A percentile compares a stretch with the other conserved stretches of the same genome.
These are phyloP conservation scores for Nemania sp. DNA, from an alignment of 2,329 filamentous ascomycete species.

Conservation along the genomic window DNA sequence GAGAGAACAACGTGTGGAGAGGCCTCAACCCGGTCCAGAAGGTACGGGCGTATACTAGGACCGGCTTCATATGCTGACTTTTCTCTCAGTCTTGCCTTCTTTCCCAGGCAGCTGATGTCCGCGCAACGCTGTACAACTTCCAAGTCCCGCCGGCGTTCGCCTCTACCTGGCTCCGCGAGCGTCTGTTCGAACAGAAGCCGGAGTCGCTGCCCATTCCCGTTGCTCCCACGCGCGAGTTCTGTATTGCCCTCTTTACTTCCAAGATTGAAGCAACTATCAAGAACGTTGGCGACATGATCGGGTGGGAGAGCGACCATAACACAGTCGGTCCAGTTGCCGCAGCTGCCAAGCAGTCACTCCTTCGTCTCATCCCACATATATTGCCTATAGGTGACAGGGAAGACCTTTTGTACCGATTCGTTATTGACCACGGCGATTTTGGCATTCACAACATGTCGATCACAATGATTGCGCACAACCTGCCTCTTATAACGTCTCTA, in stretches of 20 bases:
- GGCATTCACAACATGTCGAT: not conserved
- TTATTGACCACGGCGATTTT: not conserved
- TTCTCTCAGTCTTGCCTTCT: slow-evolving; percentile 5
- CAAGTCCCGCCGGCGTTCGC: not conserved
- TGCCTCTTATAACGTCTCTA: not conserved
- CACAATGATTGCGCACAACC: not conserved
- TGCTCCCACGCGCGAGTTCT: slow-evolving; percentile 3
- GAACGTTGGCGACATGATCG: slow-evolving; percentile 1
- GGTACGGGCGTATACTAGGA: not conserved
- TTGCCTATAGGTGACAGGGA: not conserved
- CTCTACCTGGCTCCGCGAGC: not conserved
- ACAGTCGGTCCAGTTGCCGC: slow-evolving; percentile 3
- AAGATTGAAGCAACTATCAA: slow-evolving; percentile 3
- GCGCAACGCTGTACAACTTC: slow-evolving; percentile 3
- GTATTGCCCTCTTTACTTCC: not conserved
- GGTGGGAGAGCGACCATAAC: slow-evolving; percentile 1
- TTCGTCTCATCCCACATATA: not conserved
- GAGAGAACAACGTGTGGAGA: not conserved
- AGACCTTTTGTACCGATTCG: not conserved
- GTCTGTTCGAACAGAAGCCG: not conserved
- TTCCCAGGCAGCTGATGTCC: not conserved
- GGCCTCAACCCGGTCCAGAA: not conserved
- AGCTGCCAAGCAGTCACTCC: slow-evolving; percentile 1
- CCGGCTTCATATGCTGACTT: no score
- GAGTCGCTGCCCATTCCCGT: slow-evolving; percentile 1